Evolutionary conservation across 129 eudicot genomes (phyloP).

Genomic region (Lonicera japonica): DNA sequence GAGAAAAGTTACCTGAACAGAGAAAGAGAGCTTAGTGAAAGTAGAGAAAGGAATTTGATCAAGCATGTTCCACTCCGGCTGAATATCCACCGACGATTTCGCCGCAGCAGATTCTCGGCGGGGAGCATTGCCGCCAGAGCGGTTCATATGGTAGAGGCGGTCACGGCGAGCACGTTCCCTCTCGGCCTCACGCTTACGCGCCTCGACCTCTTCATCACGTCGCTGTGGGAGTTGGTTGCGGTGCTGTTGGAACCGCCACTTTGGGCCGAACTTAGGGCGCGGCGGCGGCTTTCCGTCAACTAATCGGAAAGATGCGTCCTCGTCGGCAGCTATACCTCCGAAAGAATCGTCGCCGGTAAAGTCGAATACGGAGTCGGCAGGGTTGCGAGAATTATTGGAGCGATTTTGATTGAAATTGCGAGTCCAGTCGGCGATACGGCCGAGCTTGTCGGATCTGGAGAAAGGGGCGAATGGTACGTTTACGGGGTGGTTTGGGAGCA

Average conservation of each 20-base stretch:
- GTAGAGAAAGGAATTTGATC: constrained; percentile 84
- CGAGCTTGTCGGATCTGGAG: constrained; percentile 84
- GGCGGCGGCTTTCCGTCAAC: constrained; percentile 75
- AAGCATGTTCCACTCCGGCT: constrained; percentile 92
- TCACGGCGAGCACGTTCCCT: constrained; percentile 71
- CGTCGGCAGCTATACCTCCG: constrained; percentile 50
- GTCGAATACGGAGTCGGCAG: constrained; percentile 64
- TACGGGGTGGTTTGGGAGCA: constrained; percentile 36
- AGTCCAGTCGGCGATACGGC: constrained; percentile 87
- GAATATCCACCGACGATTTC: constrained; percentile 75
- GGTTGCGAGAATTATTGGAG: constrained; percentile 23
- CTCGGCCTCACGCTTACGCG: constrained; percentile 68
- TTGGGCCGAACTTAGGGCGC: constrained; percentile 67
- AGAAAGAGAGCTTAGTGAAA: constrained; percentile 49
- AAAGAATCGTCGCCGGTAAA: constrained; percentile 70
- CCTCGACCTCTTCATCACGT: constrained; percentile 72
- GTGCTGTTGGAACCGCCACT: constrained; percentile 62
- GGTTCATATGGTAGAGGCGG: constrained; percentile 40
- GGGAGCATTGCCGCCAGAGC: constrained; percentile 33
- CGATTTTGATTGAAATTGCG: constrained; percentile 29
- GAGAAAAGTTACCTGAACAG: no score
- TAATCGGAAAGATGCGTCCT: constrained; percentile 63
- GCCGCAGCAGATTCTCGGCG: constrained; percentile 64
- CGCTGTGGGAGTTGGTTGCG: constrained; percentile 71
- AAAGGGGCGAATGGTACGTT: constrained; percentile 77